Base-by-base conservation (phyloP, 1,139 yeast species). In the Sugiyamaella neomexicana region DNA sequence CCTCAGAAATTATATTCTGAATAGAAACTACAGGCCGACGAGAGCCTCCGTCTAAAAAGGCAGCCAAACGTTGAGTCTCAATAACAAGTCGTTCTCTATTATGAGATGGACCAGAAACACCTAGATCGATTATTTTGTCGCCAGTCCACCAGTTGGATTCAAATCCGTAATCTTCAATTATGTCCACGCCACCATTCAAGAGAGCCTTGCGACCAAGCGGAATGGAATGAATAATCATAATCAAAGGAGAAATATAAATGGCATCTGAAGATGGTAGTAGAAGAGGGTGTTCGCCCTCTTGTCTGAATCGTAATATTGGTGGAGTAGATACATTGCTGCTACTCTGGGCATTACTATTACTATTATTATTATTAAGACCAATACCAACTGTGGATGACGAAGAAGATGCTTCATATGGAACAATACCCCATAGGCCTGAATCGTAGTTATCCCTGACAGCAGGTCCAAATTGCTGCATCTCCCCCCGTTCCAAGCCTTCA, bases 71-170 rank as follows among this genome's bases (percentile, higher is more conserved):
- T 58, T 79, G 82, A 0, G 72, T 58, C 60, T 79, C 82, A 38
- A 70, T 55, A 23, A 69, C 50, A 46, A 65, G 46, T 31, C 69
- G 57, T 40, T 62, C 47, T 38, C 64, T 60, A 15, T 60, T 54
- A 17, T 57, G 57, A 7, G 56, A 29, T 2, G 55, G 53, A 1
- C 55, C 41, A 0, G 56, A 36, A n/a, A 27, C 39, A 8, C 41
- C 39, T 8, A 69, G 23, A 2, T 52, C 55, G 2, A 62, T 62
- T 8, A 64, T 56, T n/a, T 31, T 37, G 2, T 71, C 73, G 4
- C 75, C 74, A 46, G 65, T 72, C 75, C 78, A 79, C 82, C 82
- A 79, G 42, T 68, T 64, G 2, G 71, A 67, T 6, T 72, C 65
- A 54, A 65, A 76, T 0, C 78, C 79, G 52, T 77, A 72, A 12